Evolutionary conservation across 2,329 filamentous ascomycete species (phyloP).

Genomic region (Colletotrichum chrysophilum): DNA sequence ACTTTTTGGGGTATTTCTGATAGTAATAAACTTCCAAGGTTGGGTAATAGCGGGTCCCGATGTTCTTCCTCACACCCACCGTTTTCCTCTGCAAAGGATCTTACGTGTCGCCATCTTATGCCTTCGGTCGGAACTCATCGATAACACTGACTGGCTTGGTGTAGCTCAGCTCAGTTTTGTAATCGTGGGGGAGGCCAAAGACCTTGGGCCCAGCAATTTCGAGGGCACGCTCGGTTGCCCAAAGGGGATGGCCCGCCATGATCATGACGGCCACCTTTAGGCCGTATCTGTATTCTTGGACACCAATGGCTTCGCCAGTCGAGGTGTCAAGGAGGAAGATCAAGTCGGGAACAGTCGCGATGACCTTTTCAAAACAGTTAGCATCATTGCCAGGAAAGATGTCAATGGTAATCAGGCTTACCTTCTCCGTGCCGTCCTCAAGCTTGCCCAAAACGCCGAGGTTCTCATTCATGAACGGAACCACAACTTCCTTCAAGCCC

Average conservation of each 20-base stretch:
- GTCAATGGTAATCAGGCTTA: neutral
- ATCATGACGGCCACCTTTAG: constrained; percentile 27
- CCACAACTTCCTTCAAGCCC: constrained; percentile 23
- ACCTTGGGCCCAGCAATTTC: constrained; percentile 26
- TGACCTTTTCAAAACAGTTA: constrained; percentile 19
- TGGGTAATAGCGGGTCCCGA: neutral
- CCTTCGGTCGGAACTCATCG: constrained; percentile 14
- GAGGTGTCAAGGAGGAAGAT: constrained; percentile 42
- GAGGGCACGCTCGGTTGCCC: constrained; percentile 23
- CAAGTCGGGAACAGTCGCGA: constrained; percentile 46
- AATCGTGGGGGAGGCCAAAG: constrained; percentile 22
- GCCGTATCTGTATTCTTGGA: constrained; percentile 39
- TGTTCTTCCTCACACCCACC: neutral
- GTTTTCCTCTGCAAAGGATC: neutral
- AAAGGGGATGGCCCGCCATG: neutral
- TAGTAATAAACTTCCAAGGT: neutral
- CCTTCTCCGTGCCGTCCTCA: constrained; percentile 25
- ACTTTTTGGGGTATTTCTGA: neutral
- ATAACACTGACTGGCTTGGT: constrained; percentile 21
- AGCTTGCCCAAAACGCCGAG: constrained; percentile 20
- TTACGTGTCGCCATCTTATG: neutral
- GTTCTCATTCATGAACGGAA: constrained; percentile 26
- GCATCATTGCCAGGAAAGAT: neutral
- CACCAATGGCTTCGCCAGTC: constrained; percentile 40
- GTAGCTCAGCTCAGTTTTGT: constrained; percentile 8